Percentiles rank a stretch among this genome's conserved stretches.
Evolutionary conservation across 768 basidiomycete species (phyloP).

Genomic region (Lactarius indigo): DNA sequence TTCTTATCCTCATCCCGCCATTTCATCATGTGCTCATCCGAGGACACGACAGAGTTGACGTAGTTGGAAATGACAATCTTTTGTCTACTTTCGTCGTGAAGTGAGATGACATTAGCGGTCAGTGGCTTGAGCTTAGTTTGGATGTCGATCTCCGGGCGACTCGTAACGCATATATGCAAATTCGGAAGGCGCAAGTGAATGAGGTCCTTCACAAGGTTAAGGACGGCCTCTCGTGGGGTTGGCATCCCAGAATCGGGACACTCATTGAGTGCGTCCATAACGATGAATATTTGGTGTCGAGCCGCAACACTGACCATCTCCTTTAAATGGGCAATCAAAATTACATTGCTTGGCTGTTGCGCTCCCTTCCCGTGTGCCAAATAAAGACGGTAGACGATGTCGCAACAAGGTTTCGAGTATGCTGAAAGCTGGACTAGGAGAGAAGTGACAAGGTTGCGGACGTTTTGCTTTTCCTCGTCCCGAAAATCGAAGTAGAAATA

Average conservation of each 20-base stretch:
- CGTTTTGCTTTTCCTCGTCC: not conserved
- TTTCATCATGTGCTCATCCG: no score
- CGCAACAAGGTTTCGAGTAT: not conserved
- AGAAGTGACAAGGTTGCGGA: not conserved
- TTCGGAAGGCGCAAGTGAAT: not conserved
- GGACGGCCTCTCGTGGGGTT: not conserved
- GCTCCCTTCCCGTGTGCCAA: not conserved
- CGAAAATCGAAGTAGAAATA: not conserved
- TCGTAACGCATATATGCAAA: no score
- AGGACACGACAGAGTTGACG: no score
- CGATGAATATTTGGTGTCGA: not conserved
- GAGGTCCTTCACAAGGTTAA: not conserved
- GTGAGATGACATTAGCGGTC: no score
- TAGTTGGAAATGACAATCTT: no score
- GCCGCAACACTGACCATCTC: not conserved
- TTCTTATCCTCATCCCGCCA: no score
- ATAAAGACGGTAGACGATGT: not conserved
- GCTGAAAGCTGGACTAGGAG: not conserved
- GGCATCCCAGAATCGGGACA: not conserved
- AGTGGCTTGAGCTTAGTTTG: no score
- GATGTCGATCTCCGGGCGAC: no score
- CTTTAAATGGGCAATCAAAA: not conserved
- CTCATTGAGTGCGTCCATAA: not conserved
- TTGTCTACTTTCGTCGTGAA: no score
- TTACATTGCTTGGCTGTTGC: not conserved